Percentiles rank a stretch among this genome's conserved stretches.
These are phyloP conservation scores for Kwoniella europaea DNA, from an alignment of 768 basidiomycete species.

Conservation along the genomic window DNA sequence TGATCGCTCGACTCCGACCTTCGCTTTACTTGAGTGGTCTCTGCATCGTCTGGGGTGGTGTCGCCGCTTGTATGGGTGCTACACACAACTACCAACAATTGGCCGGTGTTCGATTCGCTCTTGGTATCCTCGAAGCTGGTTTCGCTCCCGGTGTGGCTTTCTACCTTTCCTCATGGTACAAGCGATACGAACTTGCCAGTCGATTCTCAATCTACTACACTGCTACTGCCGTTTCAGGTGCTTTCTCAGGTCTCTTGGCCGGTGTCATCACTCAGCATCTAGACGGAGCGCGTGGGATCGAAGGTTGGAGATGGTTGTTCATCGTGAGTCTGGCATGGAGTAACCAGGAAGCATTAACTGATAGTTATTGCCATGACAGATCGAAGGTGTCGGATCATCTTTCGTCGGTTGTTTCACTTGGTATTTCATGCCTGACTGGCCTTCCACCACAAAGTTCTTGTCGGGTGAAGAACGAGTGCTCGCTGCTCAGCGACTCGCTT, in stretches of 20 bases:
- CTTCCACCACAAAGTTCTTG: conserved; percentile 58
- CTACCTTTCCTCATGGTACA: conserved; percentile 51
- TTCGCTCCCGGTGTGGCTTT: conserved; percentile 51
- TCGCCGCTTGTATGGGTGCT: conserved; percentile 55
- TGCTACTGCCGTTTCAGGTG: conserved; percentile 56
- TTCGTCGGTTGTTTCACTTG: conserved; percentile 48
- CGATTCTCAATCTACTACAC: conserved; percentile 58
- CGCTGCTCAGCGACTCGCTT: conserved; percentile 53
- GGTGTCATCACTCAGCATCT: conserved; percentile 56
- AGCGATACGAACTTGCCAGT: conserved; percentile 52
- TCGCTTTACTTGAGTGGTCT: conserved; percentile 53
- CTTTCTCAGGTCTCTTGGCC: conserved; percentile 58
- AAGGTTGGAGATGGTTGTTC: conserved; percentile 54
- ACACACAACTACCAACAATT: conserved; percentile 47
- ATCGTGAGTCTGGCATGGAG: conserved; percentile 15
- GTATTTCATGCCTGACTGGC: conserved; percentile 57
- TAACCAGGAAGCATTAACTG: no score
- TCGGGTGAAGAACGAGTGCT: conserved; percentile 56
- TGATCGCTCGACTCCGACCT: conserved; percentile 52
- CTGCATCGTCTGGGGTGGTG: conserved; percentile 55
- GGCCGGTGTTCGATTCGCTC: conserved; percentile 44
- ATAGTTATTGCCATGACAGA: no score
- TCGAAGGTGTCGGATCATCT: conserved; percentile 48
- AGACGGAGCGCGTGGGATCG: conserved; percentile 47
- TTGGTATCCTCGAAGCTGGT: conserved; percentile 48